Evolutionary conservation across 176 grass and related monocot species (phyloP).

Genomic region (barley (Hordeum vulgare)): DNA sequence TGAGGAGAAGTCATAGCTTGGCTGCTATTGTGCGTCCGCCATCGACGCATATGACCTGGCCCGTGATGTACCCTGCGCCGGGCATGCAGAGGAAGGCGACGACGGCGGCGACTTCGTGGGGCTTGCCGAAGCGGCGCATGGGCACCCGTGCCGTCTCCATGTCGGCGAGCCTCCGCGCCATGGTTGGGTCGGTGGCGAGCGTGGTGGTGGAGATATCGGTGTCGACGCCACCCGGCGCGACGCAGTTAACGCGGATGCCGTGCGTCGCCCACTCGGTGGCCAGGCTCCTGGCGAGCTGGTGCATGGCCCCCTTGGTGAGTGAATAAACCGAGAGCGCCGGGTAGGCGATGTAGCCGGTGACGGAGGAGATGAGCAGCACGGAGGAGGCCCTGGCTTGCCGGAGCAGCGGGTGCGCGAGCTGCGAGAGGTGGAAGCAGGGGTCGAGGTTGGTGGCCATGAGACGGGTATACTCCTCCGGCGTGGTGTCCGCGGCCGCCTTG

Average conservation of each 20-base stretch:
- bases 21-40: conserved; percentile 33
- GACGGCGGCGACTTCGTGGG: conserved; percentile 29
- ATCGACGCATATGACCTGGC: conserved; percentile 43
- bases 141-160: conserved; percentile 15
- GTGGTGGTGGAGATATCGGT: conserved; percentile 13
- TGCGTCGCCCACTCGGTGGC: conserved; percentile 27
- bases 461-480: background rate
- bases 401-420: conserved; percentile 45
- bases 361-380: conserved; percentile 33
- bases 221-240: conserved; percentile 3
- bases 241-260: conserved; percentile 28
- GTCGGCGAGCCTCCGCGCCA: background rate
- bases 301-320: conserved; percentile 27
- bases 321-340: conserved; percentile 28
- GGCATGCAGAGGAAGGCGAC: conserved; percentile 49
- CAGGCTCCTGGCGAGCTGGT: conserved; percentile 30
- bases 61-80: conserved; percentile 32
- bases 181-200: conserved; percentile 9
- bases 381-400: background rate
- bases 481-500: conserved; percentile 3
- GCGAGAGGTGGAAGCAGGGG: conserved; percentile 34
- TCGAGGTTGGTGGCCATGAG: conserved; percentile 41
- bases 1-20: background rate
- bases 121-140: conserved; percentile 25
- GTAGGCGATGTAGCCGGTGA: conserved; percentile 19